Evolutionary conservation across 2,329 filamentous ascomycete species (phyloP).

Genomic region (Botrytis paeoniae): DNA sequence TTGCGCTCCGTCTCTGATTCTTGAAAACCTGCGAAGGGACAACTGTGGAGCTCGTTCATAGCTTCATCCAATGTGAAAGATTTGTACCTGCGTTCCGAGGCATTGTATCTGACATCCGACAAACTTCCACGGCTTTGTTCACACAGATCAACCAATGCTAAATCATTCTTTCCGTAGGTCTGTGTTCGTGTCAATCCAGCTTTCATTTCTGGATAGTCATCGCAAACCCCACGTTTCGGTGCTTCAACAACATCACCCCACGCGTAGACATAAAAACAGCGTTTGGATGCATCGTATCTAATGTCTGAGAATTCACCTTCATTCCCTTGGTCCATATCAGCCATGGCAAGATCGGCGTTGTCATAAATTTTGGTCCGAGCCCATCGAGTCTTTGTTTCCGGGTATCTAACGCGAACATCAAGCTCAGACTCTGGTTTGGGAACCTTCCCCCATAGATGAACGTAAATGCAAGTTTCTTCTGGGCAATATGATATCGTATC

Average conservation of each 20-base stretch:
- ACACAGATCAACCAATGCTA: not conserved
- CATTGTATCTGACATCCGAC: conserved; percentile 2
- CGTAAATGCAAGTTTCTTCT: conserved; percentile 24
- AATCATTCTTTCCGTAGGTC: not conserved
- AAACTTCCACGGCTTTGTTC: not conserved
- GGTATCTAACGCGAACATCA: conserved; percentile 12
- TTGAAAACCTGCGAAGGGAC: not conserved
- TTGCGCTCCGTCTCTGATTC: not conserved
- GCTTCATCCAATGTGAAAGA: not conserved
- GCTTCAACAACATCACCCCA: not conserved
- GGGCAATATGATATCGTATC: conserved; percentile 18
- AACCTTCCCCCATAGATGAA: conserved; percentile 20
- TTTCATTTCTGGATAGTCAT: conserved; percentile 15
- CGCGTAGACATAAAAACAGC: not conserved
- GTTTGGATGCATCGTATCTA: conserved; percentile 10
- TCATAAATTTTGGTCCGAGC: conserved; percentile 14
- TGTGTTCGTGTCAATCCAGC: conserved; percentile 17
- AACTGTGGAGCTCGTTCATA: not conserved
- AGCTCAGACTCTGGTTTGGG: not conserved
- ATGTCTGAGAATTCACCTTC: conserved; percentile 9
- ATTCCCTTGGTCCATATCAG: conserved; percentile 1
- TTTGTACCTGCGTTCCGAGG: not conserved
- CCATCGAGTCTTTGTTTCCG: conserved; percentile 21
- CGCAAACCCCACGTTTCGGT: not conserved
- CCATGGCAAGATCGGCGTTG: conserved; percentile 3